Base-by-base conservation (phyloP, 2,329 filamentous ascomycete genomes). In the Fragosphaeria purpurea region DNA sequence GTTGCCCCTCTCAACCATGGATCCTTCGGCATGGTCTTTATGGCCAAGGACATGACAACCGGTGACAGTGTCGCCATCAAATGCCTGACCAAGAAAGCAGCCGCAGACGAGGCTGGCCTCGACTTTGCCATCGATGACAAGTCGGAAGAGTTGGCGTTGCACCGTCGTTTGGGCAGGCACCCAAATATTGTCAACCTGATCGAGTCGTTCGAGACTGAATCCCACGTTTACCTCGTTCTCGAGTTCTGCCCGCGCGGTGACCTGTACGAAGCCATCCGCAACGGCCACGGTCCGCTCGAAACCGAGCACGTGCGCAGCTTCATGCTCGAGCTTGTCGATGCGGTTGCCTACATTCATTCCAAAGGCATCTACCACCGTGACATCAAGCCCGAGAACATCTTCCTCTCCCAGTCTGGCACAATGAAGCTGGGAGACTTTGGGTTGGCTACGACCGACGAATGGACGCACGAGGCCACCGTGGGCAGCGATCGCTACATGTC, bases 361-460 rank as follows among this genome's bases (percentile, higher is more conserved):
- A 90, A 90, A 67, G 90, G 88, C 57, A 80, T 97, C 63, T 96
- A 89, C 67, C 93, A 98, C 65, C 87, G 93, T 55, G 93, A 98
- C 68, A 96, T 98, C 79, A 98, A 98, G 73, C 93, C 93, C 0
- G 93, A 98, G 76, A 98, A 98, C 74, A 95, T 98, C 67, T 97
- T 98, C 67, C 76, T 98, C 56, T 86, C 83, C 53, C 80, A 90
- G 54, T 80, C 85, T 58, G 91, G 91, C 49, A 78, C 84, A 40
- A 86, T 97, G 86, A 98, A 98, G 72, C 82, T 98, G 38, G 93
- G 93, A 62, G 93, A 98, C 68, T 95, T 97, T 65, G 93, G 93
- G 50, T 76, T 98, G 56, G 90, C 90, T 47, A 96, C 91, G 9
- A 86, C 82, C 6, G 88, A 95, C 55, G 76, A 82, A 59, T 95